Evolutionary conservation across 1,139 yeast genomes (phyloP).

Genomic region (Pichia sp.): DNA sequence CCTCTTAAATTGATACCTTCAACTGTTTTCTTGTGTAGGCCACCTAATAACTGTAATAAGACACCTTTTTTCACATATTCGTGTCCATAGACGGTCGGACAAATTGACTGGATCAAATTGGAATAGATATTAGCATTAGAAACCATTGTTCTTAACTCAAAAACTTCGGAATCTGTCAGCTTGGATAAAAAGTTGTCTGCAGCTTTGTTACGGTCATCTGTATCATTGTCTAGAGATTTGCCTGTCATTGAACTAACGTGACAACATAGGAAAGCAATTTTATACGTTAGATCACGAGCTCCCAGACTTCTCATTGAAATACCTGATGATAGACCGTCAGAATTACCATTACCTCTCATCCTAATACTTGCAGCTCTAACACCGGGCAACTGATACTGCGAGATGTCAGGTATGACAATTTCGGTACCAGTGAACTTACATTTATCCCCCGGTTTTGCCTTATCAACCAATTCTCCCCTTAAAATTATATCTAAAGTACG

Average conservation of each 20-base stretch:
- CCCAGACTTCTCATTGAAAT: constrained; percentile 78
- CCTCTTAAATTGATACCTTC: constrained; percentile 97
- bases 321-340: constrained; percentile 76
- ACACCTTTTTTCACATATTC: constrained; percentile 92
- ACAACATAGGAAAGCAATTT: constrained; percentile 85
- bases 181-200: constrained; percentile 71
- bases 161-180: constrained; percentile 73
- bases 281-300: constrained; percentile 89
- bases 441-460: constrained; percentile 97
- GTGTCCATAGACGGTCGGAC: constrained; percentile 97
- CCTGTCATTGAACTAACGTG: constrained; percentile 62
- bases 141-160: constrained; percentile 85
- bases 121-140: constrained; percentile 81
- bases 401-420: constrained; percentile 90
- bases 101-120: constrained; percentile 80
- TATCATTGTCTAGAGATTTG: constrained; percentile 36
- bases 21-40: constrained; percentile 89
- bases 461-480: constrained; percentile 91
- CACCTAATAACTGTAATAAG: constrained; percentile 81
- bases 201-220: constrained; percentile 32
- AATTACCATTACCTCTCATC: constrained; percentile 46
- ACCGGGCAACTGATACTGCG: constrained; percentile 96
- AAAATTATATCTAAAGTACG: constrained; percentile 88
- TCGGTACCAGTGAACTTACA: constrained; percentile 94
- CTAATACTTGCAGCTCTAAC: constrained; percentile 79